Conservation (phyloP, 805 yeast species). For the Candida quercuum region DNA sequence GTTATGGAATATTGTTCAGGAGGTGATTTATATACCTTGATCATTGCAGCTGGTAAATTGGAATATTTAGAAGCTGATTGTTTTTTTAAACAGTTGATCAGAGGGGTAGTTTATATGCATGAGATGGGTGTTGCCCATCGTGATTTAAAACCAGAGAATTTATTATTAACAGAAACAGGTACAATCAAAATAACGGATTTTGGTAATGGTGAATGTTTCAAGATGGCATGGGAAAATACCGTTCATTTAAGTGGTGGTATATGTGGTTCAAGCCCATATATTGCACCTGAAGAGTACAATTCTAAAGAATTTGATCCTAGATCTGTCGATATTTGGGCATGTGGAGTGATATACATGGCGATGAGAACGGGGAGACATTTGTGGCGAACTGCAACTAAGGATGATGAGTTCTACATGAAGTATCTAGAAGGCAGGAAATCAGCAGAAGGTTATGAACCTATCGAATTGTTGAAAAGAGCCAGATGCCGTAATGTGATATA, state of each 20-base stretch:
- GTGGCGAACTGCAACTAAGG: conserved; percentile 79
- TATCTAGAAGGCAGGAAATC: conserved; percentile 77
- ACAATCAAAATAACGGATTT: conserved; percentile 80
- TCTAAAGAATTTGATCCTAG: conserved; percentile 72
- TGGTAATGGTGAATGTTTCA: conserved; percentile 79
- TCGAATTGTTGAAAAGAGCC: conserved; percentile 77
- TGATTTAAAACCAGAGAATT: conserved; percentile 85
- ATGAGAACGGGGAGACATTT: conserved; percentile 92
- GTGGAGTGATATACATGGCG: conserved; percentile 90
- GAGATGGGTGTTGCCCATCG: conserved; percentile 86
- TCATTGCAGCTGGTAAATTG: conserved; percentile 70
- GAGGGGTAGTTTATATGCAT: conserved; percentile 87
- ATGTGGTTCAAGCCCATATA: conserved; percentile 84
- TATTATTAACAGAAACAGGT: conserved; percentile 69
- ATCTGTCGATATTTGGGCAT: conserved; percentile 84
- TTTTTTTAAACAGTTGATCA: conserved; percentile 76
- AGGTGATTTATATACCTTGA: conserved; percentile 72
- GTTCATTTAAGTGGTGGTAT: conserved; percentile 69
- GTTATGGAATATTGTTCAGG: conserved; percentile 84
- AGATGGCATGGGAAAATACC: conserved; percentile 77
- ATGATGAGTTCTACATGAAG: conserved; percentile 74
- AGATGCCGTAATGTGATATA: conserved; percentile 91
- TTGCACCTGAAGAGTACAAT: conserved; percentile 81
- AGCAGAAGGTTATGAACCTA: conserved; percentile 86
- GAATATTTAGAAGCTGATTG: conserved; percentile 87